Evolutionary conservation across 805 yeast genomes (phyloP), one percentile per base, ranked within the genome.

Genomic region (Lachancea lanzarotensis): DNA sequence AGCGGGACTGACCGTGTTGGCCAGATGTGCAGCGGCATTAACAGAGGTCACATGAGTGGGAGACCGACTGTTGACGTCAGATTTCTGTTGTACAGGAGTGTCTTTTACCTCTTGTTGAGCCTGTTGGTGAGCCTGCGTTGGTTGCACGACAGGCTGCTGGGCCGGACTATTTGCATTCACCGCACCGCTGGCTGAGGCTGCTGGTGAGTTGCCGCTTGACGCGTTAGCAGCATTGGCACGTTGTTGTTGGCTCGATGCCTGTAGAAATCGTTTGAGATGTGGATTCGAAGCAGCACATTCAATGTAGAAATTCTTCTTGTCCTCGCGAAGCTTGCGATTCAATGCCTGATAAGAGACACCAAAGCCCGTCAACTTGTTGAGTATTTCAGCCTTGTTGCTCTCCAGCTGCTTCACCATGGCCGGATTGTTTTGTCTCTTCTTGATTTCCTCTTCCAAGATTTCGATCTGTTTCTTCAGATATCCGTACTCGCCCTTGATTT

Each of bases 1-100:
- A 27, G 52, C 57, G 4, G 55, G 32, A 13, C 52, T 55, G 13
- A 51, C 51, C 15, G 48, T 51, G 12, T 58, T 57, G 16, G 67
- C 59, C 46, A 55, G 60, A 13, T 71, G 70, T 2, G 79, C 78
- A 18, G 76, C 74, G 17, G 79, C 79, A 53, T 72, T 73, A 6
- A 70, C 79, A 32, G 67, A 59, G 1, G 77, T 73, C 1, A 72
- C 69, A 25, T 76, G 72, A 10, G 72, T 43, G 15, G 57, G 47
- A 15, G 54, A 29, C 36, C 50, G 40, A 35, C 50, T 44, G 30
- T 49, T 29, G 46, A 55, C 44, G 38, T 53, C 16, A 51, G 66
- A 10, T 50, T 52, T 43, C 43, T 59, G 16, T 42, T 50, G 53
- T n/a, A 45, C 22, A 32, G 46, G 42, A 11, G 42, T 25, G 11